phyloP scores from a whole-genome alignment of 2,329 filamentous ascomycete species.

The Acarospora socialis region DNA sequence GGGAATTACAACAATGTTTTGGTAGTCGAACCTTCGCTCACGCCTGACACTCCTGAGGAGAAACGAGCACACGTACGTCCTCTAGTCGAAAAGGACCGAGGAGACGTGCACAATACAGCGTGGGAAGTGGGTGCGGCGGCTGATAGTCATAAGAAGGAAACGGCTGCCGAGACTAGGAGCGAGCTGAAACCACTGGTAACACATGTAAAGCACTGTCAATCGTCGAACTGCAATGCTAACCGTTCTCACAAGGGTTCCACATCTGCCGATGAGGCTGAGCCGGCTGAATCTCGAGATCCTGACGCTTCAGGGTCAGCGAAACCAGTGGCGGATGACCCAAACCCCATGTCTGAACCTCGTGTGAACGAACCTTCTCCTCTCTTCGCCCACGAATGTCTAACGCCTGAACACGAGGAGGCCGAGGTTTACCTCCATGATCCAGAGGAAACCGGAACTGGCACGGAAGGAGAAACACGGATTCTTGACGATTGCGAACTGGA shows the following conservation, averaged over 20 bases:
- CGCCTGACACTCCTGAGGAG: not conserved
- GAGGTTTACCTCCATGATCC: no score
- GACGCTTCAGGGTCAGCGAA: not conserved
- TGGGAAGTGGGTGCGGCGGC: not conserved
- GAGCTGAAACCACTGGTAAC: not conserved
- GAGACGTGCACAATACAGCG: no score
- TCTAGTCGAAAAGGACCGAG: no score
- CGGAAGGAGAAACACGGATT: not conserved
- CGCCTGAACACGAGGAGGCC: no score
- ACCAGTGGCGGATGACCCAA: not conserved
- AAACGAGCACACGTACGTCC: not conserved
- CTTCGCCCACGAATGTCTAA: not conserved
- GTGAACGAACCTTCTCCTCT: not conserved
- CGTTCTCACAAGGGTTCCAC: not conserved
- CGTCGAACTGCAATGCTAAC: not conserved
- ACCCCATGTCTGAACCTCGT: not conserved
- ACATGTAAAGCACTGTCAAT: not conserved
- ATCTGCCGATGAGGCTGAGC: not conserved
- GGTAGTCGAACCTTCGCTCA: constrained; percentile 15
- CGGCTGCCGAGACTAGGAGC: not conserved
- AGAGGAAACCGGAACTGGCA: not conserved
- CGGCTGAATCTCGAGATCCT: no score
- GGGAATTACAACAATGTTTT: constrained; percentile 42
- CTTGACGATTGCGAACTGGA: not conserved
- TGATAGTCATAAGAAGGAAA: not conserved